Percentiles rank a stretch among this genome's conserved stretches.
Conservation (phyloP, 352 stramenopile species). For the Blastocystis sp. region DNA sequence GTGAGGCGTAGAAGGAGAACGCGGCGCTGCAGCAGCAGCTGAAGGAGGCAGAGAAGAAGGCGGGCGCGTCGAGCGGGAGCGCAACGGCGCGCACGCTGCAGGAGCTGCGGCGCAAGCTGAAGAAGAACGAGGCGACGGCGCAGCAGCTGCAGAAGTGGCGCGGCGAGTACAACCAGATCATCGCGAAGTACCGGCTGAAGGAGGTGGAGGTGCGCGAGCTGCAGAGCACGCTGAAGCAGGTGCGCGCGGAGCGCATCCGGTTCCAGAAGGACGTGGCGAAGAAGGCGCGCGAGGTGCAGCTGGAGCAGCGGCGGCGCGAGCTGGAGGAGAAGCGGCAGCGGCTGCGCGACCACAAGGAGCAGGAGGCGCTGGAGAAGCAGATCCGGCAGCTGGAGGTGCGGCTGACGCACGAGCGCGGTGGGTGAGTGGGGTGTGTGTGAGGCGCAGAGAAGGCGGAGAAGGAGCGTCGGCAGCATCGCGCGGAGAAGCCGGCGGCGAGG, state of each 20-base stretch:
- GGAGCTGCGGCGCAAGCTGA: conserved; percentile 39
- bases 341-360: conserved; percentile 21
- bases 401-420: background rate
- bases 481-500: background rate
- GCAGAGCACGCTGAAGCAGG: conserved; percentile 25
- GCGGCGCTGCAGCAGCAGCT: conserved; percentile 39
- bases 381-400: conserved; percentile 24
- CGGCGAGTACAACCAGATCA: background rate
- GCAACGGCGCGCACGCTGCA: conserved; percentile 5
- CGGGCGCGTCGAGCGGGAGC: background rate
- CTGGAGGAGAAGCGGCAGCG: conserved; percentile 38
- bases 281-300: background rate
- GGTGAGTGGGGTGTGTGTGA: background rate
- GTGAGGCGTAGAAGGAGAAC: conserved; percentile 42
- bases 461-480: background rate
- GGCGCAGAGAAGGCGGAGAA: background rate
- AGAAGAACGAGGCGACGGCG: conserved; percentile 60
- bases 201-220: conserved; percentile 50
- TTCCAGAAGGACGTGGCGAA: conserved; percentile 35
- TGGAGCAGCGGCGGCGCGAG: background rate
- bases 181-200: conserved; percentile 19
- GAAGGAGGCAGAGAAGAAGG: conserved; percentile 52
- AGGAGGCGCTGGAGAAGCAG: conserved; percentile 42
- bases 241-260: conserved; percentile 22
- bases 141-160: conserved; percentile 7